Evolutionary conservation across 805 yeast species (phyloP), one percentile per base, ranked within the genome.

Genomic region (Lipomyces chichibuensis): DNA sequence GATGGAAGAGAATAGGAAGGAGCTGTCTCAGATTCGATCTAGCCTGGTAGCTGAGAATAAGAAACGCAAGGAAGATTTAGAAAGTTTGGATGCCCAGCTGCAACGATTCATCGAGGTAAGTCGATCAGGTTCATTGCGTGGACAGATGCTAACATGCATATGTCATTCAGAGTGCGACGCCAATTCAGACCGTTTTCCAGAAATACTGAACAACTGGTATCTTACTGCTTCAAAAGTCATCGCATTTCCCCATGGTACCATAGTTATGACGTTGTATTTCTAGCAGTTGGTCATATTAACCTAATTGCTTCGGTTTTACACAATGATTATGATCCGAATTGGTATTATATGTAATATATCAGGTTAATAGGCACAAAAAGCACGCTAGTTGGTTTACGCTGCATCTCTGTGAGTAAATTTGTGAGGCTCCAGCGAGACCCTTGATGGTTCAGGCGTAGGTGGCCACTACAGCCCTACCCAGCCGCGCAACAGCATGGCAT

Each of bases 101-200:
- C 63, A 65, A 32, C 20, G 54, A 13, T 69, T 66, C 37, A 67
- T 69, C 8, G 70, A 60, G 70, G 70, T 67, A 57, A 8, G 65
- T 54, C 25, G 32, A 14, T 43, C 5, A 17, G 32, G 13, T 13
- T 57, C 35, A 33, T 20, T 37, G 58, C 23, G 9, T 17, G 23
- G 20, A 54, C 20, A 29, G 37, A 14, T 5, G 33, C 37, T 29
- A 29, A 33, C 37, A 17, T 54, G 27, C 43, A 37, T 14, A 37
- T 37, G 32, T 43, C 20, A 6, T 29, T 17, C n/a, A 66, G 67
- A 66, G 70, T 27, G 70, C 70, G 13, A 57, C 61, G 3, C 70
- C 67, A 32, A 66, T 66, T 33, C 63, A 66, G 51, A 59, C 25
- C n/a, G 65, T 62, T 2, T 52, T 65, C 27, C 60, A 65, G 29